These are phyloP conservation scores for Piper longum DNA, from an alignment of 164 flowering plant species.

Conservation along the genomic window DNA sequence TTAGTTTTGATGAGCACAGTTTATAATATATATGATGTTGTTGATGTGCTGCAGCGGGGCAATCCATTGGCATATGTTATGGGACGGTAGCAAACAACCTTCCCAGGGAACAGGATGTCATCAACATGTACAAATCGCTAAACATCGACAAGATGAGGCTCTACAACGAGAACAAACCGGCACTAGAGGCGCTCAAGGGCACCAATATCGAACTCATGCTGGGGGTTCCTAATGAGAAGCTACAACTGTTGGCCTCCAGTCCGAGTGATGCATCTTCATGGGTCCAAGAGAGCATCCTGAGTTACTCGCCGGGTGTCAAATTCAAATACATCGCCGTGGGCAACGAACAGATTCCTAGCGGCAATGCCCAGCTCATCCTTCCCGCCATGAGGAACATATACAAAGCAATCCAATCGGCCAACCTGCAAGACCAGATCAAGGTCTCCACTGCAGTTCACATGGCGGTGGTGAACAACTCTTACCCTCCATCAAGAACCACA, in stretches of 20 bases:
- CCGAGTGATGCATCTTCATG: conserved; percentile 2
- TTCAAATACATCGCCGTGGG: conserved; percentile 3
- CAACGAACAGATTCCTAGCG: conserved; percentile 5
- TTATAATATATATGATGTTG: no score
- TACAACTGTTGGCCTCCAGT: background rate
- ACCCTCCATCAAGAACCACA: no score
- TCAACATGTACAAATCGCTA: background rate
- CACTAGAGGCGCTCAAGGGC: background rate
- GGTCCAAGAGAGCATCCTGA: conserved; percentile 2
- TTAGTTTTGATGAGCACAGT: no score
- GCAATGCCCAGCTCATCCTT: background rate
- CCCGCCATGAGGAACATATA: no score
- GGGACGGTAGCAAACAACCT: no score
- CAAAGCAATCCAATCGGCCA: no score
- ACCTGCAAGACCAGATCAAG: no score
- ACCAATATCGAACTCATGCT: conserved; percentile 4
- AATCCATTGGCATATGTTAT: no score
- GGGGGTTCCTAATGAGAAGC: conserved; percentile 3
- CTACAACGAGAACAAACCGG: conserved; percentile 3
- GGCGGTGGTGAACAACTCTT: no score
- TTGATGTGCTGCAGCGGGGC: no score
- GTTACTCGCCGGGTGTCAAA: background rate
- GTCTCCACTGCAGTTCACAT: no score
- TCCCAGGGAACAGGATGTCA: no score
- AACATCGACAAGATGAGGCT: conserved; percentile 3